Evolutionary conservation across 1,284 basidiomycete genomes (phyloP).

Genomic region (Cystobasidiaceae sp.): DNA sequence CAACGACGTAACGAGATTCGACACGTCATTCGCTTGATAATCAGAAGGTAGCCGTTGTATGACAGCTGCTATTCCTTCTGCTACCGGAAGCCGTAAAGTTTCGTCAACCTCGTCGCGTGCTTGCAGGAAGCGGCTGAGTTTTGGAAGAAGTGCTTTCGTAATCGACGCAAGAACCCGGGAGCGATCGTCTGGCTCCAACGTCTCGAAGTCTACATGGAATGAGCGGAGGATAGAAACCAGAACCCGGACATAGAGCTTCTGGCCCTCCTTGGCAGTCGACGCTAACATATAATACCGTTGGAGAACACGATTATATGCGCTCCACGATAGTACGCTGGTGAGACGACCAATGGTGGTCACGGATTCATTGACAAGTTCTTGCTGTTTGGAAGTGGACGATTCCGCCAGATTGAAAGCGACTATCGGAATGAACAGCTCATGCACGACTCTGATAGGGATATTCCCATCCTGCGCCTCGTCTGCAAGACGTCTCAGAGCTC

Average conservation of each 20-base stretch:
- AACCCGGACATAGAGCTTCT: slow-evolving; percentile 78
- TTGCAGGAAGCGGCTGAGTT: slow-evolving; percentile 69
- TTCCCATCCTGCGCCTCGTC: slow-evolving; percentile 69
- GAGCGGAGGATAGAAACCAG: slow-evolving; percentile 81
- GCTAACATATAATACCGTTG: slow-evolving; percentile 61
- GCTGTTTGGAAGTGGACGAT: slow-evolving; percentile 55
- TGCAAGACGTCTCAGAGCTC: slow-evolving; percentile 78
- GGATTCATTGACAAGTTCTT: slow-evolving; percentile 84
- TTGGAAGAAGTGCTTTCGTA: slow-evolving; percentile 62
- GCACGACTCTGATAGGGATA: slow-evolving; percentile 66
- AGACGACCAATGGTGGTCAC: slow-evolving; percentile 71
- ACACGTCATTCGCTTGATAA: slow-evolving; percentile 65
- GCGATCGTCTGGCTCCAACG: slow-evolving; percentile 36
- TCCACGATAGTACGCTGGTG: slow-evolving; percentile 70
- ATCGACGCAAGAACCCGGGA: slow-evolving; percentile 33
- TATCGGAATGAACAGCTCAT: slow-evolving; percentile 81
- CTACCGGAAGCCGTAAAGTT: slow-evolving; percentile 75
- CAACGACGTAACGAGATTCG: slow-evolving; percentile 73
- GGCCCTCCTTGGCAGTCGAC: slow-evolving; percentile 54
- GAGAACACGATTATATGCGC: slow-evolving; percentile 73
- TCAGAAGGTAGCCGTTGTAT: slow-evolving; percentile 72
- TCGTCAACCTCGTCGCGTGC: slow-evolving; percentile 80
- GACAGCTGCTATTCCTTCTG: slow-evolving; percentile 80
- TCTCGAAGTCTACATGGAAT: slow-evolving; percentile 68
- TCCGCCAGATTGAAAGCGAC: slow-evolving; percentile 59